phyloP scores from a whole-genome alignment of 768 basidiomycete species.

The Phylloporus sp. region DNA sequence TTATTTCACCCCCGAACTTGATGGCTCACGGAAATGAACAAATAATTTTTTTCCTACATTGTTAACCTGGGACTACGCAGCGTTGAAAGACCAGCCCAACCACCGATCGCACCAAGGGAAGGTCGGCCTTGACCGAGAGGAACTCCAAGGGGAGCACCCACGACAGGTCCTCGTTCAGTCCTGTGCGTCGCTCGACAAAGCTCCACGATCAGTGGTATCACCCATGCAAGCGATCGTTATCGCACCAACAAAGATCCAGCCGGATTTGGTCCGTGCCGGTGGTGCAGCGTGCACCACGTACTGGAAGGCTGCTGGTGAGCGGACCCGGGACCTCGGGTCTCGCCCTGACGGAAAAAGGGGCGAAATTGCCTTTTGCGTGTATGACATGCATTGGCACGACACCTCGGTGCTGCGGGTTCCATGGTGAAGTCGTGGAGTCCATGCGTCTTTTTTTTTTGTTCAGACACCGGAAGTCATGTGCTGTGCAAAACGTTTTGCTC shows the following conservation, averaged over 20 bases:
- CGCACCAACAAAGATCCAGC: constrained; percentile 17
- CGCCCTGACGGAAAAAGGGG: constrained; percentile 72
- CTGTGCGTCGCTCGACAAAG: constrained; percentile 5
- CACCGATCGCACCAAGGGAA: constrained; percentile 12
- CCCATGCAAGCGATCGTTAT: constrained; percentile 13
- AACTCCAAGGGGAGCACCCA: not conserved
- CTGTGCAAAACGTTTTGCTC: constrained; percentile 10
- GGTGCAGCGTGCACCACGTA: constrained; percentile 29
- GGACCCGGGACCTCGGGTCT: constrained; percentile 65
- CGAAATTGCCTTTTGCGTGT: constrained; percentile 63
- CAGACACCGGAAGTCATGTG: not conserved
- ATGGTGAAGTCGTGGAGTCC: constrained; percentile 57
- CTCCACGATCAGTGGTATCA: constrained; percentile 12
- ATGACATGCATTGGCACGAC: constrained; percentile 64
- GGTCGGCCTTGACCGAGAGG: not conserved
- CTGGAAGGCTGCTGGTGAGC: constrained; percentile 66
- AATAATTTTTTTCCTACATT: constrained; percentile 23
- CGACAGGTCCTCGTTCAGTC: constrained; percentile 9
- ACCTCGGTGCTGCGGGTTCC: constrained; percentile 70
- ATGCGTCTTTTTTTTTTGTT: constrained; percentile 14
- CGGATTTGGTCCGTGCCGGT: constrained; percentile 17
- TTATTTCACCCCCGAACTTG: constrained; percentile 22
- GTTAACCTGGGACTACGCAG: constrained; percentile 15
- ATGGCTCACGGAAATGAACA: constrained; percentile 28
- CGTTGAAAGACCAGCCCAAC: constrained; percentile 4